Percentiles rank a stretch among this genome's conserved stretches.
phyloP scores from a whole-genome alignment of 352 stramenopile genomes.

The Pythium pyrilobum region DNA sequence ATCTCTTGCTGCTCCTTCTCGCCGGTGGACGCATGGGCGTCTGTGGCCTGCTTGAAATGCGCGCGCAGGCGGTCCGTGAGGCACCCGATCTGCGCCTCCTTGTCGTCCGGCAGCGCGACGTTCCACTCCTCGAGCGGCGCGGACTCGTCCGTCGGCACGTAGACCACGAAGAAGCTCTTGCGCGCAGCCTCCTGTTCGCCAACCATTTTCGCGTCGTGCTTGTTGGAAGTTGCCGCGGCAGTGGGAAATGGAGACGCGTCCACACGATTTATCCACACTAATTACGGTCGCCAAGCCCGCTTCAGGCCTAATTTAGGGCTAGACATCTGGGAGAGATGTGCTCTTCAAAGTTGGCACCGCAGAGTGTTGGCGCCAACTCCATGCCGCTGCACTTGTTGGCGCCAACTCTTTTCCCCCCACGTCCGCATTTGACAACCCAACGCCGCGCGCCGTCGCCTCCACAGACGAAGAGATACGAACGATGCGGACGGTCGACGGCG shows the following conservation, averaged over 20 bases:
- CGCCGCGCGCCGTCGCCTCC: background rate
- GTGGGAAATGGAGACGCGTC: no score
- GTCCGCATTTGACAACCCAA: background rate
- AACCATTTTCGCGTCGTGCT: constrained; percentile 35
- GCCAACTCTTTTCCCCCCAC: no score
- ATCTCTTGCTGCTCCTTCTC: constrained; percentile 57
- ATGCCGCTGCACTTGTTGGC: no score
- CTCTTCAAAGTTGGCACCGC: no score
- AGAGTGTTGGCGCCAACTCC: no score
- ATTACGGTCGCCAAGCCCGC: no score
- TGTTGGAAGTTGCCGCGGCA: no score
- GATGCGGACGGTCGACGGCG: constrained; percentile 34
- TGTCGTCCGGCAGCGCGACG: constrained; percentile 61
- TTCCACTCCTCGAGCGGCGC: constrained; percentile 69
- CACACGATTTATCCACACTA: no score
- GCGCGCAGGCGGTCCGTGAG: constrained; percentile 73
- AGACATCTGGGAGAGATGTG: no score
- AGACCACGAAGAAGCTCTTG: constrained; percentile 71
- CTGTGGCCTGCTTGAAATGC: constrained; percentile 63
- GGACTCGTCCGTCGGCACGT: constrained; percentile 47
- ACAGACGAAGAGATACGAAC: background rate
- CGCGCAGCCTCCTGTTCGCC: constrained; percentile 38
- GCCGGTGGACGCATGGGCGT: constrained; percentile 20
- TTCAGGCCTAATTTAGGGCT: no score
- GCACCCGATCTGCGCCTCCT: constrained; percentile 73